Conservation (phyloP, 2,329 filamentous ascomycete species). For the Emmonsia crescens region DNA sequence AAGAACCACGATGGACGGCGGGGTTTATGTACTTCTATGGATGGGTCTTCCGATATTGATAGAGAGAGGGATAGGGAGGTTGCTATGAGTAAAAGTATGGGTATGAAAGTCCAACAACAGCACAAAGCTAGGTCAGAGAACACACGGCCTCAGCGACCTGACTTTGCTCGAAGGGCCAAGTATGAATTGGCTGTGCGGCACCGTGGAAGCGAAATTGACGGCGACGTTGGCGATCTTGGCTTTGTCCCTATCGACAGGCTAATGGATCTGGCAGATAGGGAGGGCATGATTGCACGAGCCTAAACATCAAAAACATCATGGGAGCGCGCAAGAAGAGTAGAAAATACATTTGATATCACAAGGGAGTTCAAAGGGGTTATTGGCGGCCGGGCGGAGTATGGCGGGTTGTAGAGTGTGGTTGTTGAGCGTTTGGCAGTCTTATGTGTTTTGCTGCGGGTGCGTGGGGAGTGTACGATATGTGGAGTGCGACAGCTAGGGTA, state of each 20-base stretch:
- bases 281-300: neutral
- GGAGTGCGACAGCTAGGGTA: slow-evolving; percentile 29
- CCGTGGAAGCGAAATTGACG: neutral
- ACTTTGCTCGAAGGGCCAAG: neutral
- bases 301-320: neutral
- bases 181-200: neutral
- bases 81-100: too few relatives aligned
- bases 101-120: neutral
- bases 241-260: neutral
- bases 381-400: too few relatives aligned
- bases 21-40: neutral
- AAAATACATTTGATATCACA: neutral
- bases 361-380: neutral
- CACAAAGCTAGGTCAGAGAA: neutral
- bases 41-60: neutral
- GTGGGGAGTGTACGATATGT: slow-evolving; percentile 36
- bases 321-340: neutral
- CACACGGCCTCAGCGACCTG: neutral
- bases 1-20: neutral
- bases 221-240: neutral
- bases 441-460: slow-evolving; percentile 39
- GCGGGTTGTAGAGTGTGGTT: too few relatives aligned
- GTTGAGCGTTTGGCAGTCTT: too few relatives aligned
- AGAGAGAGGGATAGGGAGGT: too few relatives aligned
- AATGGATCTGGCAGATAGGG: neutral